Conservation (phyloP, 78 protist genomes). For the Protostelium mycophagum region DNA sequence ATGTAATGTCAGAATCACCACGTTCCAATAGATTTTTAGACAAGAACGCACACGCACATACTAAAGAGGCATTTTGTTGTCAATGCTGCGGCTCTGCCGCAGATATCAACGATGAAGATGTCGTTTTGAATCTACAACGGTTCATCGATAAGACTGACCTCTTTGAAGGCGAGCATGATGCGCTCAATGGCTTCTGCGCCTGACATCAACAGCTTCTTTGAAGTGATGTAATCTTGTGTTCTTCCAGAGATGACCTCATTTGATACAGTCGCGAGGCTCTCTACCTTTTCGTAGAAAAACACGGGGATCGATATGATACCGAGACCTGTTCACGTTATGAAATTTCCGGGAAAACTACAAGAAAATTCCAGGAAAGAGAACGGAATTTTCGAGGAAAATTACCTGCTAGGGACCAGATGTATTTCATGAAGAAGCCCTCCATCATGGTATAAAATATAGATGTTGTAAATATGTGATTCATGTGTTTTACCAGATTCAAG, state of each 20-base stretch:
- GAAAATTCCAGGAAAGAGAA: too few species aligned
- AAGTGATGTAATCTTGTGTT: conserved; percentile 11
- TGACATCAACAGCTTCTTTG: background rate
- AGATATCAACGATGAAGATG: too few species aligned
- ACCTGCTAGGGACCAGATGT: conserved; percentile 26
- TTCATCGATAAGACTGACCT: background rate
- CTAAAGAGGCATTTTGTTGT: too few species aligned
- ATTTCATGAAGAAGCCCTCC: conserved; percentile 45
- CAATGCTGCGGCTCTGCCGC: too few species aligned
- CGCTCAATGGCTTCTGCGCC: conserved; percentile 23
- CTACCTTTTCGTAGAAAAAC: background rate
- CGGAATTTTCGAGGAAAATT: too few species aligned
- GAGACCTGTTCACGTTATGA: too few species aligned
- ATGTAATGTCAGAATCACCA: background rate
- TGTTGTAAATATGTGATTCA: background rate
- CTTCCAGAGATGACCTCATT: background rate
- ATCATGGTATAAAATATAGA: conserved; percentile 11
- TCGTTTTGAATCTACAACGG: too few species aligned
- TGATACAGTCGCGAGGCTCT: background rate
- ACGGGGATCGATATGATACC: conserved; percentile 39
- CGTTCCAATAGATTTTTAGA: too few species aligned
- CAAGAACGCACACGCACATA: too few species aligned
- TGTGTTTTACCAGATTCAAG: conserved; percentile 3
- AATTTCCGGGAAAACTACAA: too few species aligned
- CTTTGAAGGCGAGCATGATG: conserved; percentile 11